A percentile compares a stretch with the other conserved stretches of the same genome.
phyloP scores from a whole-genome alignment of 2,329 filamentous ascomycete species.

The Ramichloridium luteum region DNA sequence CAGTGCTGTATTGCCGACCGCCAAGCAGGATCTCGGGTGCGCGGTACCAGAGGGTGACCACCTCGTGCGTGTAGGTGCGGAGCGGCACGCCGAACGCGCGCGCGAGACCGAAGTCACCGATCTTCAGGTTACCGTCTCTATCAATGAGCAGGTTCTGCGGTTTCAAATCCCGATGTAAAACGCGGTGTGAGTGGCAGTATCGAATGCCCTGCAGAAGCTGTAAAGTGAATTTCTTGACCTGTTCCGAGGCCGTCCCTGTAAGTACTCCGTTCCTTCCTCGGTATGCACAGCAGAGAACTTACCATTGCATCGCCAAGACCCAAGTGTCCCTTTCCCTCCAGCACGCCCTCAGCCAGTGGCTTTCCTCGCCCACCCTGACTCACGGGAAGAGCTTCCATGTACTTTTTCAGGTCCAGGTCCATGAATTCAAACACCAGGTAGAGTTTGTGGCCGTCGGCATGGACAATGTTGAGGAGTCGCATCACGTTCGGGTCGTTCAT shows the following conservation, averaged over 20 bases:
- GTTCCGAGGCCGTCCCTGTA: not conserved
- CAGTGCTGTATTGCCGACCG: constrained; percentile 83
- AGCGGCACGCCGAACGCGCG: constrained; percentile 84
- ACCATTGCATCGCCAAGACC: constrained; percentile 63
- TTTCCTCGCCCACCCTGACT: constrained; percentile 76
- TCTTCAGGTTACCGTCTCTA: constrained; percentile 74
- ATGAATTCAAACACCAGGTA: constrained; percentile 90
- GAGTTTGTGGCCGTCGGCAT: constrained; percentile 87
- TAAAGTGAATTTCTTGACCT: constrained; percentile 81
- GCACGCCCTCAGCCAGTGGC: constrained; percentile 60
- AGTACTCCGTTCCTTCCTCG: no score
- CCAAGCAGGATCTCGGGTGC: constrained; percentile 82
- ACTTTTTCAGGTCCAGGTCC: constrained; percentile 86
- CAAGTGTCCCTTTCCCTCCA: constrained; percentile 49
- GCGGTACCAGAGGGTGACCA: constrained; percentile 89
- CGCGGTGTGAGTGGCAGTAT: constrained; percentile 80
- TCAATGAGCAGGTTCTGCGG: constrained; percentile 84
- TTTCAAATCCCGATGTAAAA: constrained; percentile 80
- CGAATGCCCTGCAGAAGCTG: constrained; percentile 73
- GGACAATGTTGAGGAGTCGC: constrained; percentile 78
- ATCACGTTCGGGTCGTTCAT: constrained; percentile 90
- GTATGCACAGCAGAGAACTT: constrained; percentile 4
- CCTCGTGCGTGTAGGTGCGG: constrained; percentile 87
- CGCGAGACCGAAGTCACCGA: constrained; percentile 81
- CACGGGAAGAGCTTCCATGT: constrained; percentile 83